Evolutionary conservation across 2,329 filamentous ascomycete genomes (phyloP).

Genomic region (Aspergillus cejpii): DNA sequence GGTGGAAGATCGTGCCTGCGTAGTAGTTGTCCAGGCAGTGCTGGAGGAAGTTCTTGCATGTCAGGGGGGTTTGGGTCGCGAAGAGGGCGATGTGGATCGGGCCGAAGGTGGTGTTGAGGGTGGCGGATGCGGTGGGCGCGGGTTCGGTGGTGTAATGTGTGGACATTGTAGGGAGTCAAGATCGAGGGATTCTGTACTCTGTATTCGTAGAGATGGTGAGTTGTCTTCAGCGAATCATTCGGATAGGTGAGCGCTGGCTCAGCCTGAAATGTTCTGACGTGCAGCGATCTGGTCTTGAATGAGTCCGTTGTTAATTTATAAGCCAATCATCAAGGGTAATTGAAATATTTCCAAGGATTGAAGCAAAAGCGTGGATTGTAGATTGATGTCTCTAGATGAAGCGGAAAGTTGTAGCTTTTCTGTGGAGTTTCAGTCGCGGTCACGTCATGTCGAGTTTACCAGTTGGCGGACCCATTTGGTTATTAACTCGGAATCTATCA

Average conservation of each 20-base stretch:
- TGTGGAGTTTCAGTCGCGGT: conserved; percentile 11
- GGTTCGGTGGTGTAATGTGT: conserved; percentile 91
- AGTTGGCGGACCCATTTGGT: too few relatives aligned
- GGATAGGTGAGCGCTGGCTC: not conserved
- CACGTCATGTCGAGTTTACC: conserved; percentile 13
- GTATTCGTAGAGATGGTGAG: not conserved
- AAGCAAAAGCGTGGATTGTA: not conserved
- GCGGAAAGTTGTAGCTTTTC: conserved; percentile 15
- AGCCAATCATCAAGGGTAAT: too few relatives aligned
- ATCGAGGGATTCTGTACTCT: not conserved
- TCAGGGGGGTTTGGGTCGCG: conserved; percentile 85
- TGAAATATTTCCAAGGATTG: not conserved
- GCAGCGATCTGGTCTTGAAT: too few relatives aligned
- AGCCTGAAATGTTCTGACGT: too few relatives aligned
- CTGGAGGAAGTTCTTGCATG: conserved; percentile 92
- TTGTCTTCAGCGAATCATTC: not conserved
- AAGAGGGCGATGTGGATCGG: conserved; percentile 90
- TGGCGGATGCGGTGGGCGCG: conserved; percentile 83
- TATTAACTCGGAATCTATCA: too few relatives aligned
- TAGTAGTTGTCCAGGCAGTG: conserved; percentile 94
- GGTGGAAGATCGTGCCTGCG: conserved; percentile 87
- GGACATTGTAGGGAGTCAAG: conserved; percentile 57
- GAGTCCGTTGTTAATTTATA: too few relatives aligned
- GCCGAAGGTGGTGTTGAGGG: conserved; percentile 83
- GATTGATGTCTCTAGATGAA: conserved; percentile 1